These are phyloP conservation scores for Cladosporium austrohemisphaericum DNA, from an alignment of 2,329 filamentous ascomycete species.

Conservation along the genomic window DNA sequence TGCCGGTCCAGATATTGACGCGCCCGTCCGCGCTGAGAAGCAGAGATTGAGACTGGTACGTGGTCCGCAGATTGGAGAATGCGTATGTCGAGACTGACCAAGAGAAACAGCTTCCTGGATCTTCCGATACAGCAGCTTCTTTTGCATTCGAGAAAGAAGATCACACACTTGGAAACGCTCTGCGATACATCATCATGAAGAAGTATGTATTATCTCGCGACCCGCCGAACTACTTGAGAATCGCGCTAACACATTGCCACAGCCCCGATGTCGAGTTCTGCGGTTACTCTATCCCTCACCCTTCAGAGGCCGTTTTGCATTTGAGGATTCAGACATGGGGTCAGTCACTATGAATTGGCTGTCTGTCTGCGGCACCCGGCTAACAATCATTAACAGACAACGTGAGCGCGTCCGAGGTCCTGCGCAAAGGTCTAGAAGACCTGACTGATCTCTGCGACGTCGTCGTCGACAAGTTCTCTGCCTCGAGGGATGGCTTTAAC, in stretches of 20 bases:
- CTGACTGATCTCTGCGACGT: slow-evolving; percentile 90
- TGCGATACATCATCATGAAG: slow-evolving; percentile 97
- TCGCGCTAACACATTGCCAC: slow-evolving; percentile 11
- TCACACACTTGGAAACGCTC: slow-evolving; percentile 89
- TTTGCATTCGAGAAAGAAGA: slow-evolving; percentile 94
- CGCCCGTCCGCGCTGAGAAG: slow-evolving; percentile 23
- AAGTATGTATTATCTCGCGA: slow-evolving; percentile 60
- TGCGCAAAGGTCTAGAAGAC: slow-evolving; percentile 86
- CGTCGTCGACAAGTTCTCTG: slow-evolving; percentile 82
- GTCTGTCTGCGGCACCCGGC: not conserved
- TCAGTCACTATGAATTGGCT: slow-evolving; percentile 49
- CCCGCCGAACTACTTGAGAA: not conserved
- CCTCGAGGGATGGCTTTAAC: slow-evolving; percentile 61
- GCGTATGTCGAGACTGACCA: not conserved
- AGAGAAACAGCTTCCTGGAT: slow-evolving; percentile 69
- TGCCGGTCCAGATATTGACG: slow-evolving; percentile 28
- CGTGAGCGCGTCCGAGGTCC: slow-evolving; percentile 74
- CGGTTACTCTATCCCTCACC: slow-evolving; percentile 95
- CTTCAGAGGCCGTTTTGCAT: slow-evolving; percentile 95
- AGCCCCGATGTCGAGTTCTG: slow-evolving; percentile 97
- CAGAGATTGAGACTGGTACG: slow-evolving; percentile 46
- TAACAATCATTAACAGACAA: slow-evolving; percentile 56
- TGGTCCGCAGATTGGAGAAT: slow-evolving; percentile 9
- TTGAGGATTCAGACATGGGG: slow-evolving; percentile 95
- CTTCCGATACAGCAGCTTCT: slow-evolving; percentile 79